Base-by-base conservation (phyloP, 768 basidiomycete genomes). In the Suillus alpinus region DNA sequence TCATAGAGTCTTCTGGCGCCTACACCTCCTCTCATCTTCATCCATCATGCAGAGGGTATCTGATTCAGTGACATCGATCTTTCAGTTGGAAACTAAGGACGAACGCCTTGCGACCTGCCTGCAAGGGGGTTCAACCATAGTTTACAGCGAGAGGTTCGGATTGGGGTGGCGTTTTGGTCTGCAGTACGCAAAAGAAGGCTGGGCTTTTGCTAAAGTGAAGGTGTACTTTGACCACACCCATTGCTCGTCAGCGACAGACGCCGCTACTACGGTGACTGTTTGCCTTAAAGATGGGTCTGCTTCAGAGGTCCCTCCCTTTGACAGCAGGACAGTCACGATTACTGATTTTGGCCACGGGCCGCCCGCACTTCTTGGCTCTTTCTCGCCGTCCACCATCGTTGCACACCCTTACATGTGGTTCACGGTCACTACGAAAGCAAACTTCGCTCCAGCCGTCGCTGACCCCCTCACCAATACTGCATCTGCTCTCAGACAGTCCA, bases 101-200 rank as follows among this genome's bases (percentile, higher is more conserved):
- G 62, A 46, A 1, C 63, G 59, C 29, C 70, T 72, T 3, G 47
- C 43, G 37, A 44, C 59, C 44, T 70, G 67, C 46, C 37, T 63
- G 3, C 40, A 61, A 1, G 29, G 32, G 0, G 62, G 64, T 20
- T 23, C 47, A 14, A 3, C 62, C 18, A 60, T 53, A 43, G 56
- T 64, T 41, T 71, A 72, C 70, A 65, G 68, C 61, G 66, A 68
- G n/a, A 49, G 47, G 14, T 73, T 71, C 50, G 70, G 70, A 0
- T 6, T 71, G 8, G 70, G 70, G 3, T 71, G 70, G 72, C 72
- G 70, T 2, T 57, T 71, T 6, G 70, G 70, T 5, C 57, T 71
- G 26, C 44, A 72, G 1, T 63, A 59, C 64, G 64, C 57, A 12
- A 34, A 32, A 0, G 18, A 50, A 29, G 67, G 56, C 40, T 69